A percentile compares a stretch with the other conserved stretches of the same genome.
These are phyloP conservation scores for Hirsutella thompsonii DNA, from an alignment of 2,329 filamentous ascomycete species.

Conservation along the genomic window DNA sequence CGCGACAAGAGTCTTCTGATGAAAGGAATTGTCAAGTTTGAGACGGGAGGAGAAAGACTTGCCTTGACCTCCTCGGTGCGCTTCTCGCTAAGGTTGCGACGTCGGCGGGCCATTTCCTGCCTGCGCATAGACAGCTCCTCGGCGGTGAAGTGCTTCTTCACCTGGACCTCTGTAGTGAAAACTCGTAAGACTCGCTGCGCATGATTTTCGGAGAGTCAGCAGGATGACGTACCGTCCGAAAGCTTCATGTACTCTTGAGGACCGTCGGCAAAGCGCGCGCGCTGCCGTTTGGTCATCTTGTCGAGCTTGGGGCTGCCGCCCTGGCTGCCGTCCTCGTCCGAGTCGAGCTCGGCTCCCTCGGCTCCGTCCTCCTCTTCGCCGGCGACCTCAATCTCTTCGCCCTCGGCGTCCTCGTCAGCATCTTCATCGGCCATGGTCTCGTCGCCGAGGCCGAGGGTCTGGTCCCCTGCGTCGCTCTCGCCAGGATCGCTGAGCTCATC, in stretches of 20 bases:
- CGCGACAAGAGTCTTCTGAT: background rate
- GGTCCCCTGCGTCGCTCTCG: constrained; percentile 32
- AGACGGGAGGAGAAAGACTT: constrained; percentile 7
- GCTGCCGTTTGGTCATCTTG: constrained; percentile 49
- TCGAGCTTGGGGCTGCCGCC: constrained; percentile 40
- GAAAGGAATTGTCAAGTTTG: too few species aligned
- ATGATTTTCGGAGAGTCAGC: background rate
- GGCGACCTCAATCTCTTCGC: constrained; percentile 28
- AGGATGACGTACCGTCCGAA: constrained; percentile 36
- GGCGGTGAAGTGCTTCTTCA: constrained; percentile 47
- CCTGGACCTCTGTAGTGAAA: constrained; percentile 41
- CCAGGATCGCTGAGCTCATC: constrained; percentile 42
- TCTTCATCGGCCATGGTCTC: constrained; percentile 31
- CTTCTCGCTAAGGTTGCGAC: constrained; percentile 51
- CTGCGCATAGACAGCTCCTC: constrained; percentile 50
- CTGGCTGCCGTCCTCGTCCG: constrained; percentile 31
- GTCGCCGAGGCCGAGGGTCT: constrained; percentile 25
- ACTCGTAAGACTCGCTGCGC: background rate
- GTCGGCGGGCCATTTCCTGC: constrained; percentile 47
- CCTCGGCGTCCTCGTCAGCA: constrained; percentile 31
- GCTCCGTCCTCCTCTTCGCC: constrained; percentile 24
- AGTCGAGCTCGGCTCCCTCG: constrained; percentile 25
- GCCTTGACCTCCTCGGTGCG: constrained; percentile 53
- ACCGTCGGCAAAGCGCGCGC: constrained; percentile 44
- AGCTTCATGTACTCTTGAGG: constrained; percentile 45